phyloP scores from a whole-genome alignment of 2,329 filamentous ascomycete genomes.

The Colletotrichum tofieldiae region DNA sequence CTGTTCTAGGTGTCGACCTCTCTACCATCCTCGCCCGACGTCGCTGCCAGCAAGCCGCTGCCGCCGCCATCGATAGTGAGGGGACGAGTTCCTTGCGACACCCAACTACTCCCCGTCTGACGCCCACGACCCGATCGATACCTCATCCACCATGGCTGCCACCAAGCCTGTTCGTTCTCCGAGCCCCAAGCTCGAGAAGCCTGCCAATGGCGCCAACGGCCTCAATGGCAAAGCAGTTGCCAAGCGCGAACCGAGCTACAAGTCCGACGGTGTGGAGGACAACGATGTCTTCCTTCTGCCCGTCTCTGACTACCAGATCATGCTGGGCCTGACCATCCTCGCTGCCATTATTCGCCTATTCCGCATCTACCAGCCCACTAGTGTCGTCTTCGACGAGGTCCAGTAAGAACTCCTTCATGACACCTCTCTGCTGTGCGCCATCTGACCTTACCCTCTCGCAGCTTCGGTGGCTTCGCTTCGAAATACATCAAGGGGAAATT shows the following conservation, averaged over 20 bases:
- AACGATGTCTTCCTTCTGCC: conserved; percentile 94
- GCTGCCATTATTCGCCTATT: conserved; percentile 89
- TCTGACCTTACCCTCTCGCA: conserved; percentile 54
- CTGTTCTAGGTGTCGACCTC: conserved; percentile 3
- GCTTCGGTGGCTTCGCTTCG: conserved; percentile 96
- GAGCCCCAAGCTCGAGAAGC: conserved; percentile 48
- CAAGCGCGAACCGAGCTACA: conserved; percentile 70
- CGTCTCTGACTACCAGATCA: conserved; percentile 84
- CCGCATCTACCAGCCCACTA: conserved; percentile 95
- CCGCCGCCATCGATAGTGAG: conserved; percentile 12
- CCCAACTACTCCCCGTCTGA: background rate
- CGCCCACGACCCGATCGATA: background rate
- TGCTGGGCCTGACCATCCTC: conserved; percentile 81
- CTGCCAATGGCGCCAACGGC: conserved; percentile 44
- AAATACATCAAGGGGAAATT: conserved; percentile 99
- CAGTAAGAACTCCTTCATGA: conserved; percentile 77
- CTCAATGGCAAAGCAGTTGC: conserved; percentile 44
- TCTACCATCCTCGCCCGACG: conserved; percentile 22
- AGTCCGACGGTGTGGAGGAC: conserved; percentile 85
- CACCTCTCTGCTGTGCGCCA: conserved; percentile 1
- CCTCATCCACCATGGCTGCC: conserved; percentile 29
- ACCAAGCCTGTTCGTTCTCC: conserved; percentile 31
- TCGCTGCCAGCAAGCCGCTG: conserved; percentile 12
- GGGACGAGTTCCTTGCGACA: conserved; percentile 1
- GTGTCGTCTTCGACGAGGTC: conserved; percentile 99